Evolutionary conservation across 805 yeast genomes (phyloP).

Genomic region (Lipomyces yamanashiensis): DNA sequence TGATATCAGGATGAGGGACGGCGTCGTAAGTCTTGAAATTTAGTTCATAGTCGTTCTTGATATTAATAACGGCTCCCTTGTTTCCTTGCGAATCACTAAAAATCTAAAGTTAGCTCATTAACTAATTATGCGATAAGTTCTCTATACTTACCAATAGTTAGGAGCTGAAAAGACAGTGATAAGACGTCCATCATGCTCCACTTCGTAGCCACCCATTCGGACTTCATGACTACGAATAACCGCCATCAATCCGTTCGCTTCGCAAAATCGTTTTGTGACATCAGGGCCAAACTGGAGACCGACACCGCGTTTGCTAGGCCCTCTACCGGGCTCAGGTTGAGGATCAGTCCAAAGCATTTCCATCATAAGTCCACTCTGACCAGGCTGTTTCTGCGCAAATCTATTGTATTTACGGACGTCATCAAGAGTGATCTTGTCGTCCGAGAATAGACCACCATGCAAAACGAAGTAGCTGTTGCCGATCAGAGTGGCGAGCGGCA

Average conservation of each 20-base stretch:
- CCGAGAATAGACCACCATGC: constrained; percentile 94
- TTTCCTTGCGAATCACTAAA: constrained; percentile 87
- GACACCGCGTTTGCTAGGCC: constrained; percentile 90
- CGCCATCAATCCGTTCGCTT: constrained; percentile 70
- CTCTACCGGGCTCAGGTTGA: constrained; percentile 73
- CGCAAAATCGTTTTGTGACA: constrained; percentile 78
- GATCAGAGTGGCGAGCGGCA: constrained; percentile 85
- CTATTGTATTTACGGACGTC: constrained; percentile 77
- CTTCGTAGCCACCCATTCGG: constrained; percentile 85
- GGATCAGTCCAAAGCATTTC: constrained; percentile 98
- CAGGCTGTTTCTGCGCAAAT: constrained; percentile 72
- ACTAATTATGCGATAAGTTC: not conserved
- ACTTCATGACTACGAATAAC: constrained; percentile 95
- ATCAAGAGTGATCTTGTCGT: constrained; percentile 68
- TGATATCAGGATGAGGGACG: constrained; percentile 85
- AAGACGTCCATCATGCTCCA: constrained; percentile 82
- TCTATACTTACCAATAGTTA: constrained; percentile 56
- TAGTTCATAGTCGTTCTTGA: constrained; percentile 53
- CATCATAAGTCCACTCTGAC: constrained; percentile 91
- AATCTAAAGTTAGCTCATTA: not conserved
- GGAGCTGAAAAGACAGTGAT: constrained; percentile 98
- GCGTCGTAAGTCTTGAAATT: constrained; percentile 70
- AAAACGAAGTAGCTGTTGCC: constrained; percentile 80
- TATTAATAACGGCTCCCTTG: constrained; percentile 84
- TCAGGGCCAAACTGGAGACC: constrained; percentile 98